These are phyloP conservation scores for Anisodus acutangulus DNA, from an alignment of 257 asterid genomes.

Conservation along the genomic window DNA sequence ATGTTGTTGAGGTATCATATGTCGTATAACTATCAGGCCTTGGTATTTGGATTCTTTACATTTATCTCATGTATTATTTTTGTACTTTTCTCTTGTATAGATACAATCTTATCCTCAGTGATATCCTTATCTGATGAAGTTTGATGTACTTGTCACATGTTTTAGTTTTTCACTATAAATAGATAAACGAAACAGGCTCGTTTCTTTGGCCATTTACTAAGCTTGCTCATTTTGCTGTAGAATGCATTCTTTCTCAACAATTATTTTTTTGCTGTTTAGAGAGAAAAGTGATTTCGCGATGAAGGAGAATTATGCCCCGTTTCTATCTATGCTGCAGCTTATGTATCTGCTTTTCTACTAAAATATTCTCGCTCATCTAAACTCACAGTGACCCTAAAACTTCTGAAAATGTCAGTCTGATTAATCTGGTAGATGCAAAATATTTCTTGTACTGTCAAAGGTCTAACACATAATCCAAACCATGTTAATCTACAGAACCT, in stretches of 20 bases:
- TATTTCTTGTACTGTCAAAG: not conserved
- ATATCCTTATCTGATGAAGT: not conserved
- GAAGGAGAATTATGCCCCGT: not conserved
- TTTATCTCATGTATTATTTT: not conserved
- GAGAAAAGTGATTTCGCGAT: not conserved
- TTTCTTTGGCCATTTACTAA: not conserved
- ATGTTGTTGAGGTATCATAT: not conserved
- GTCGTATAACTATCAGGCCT: not conserved
- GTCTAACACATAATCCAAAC: not conserved
- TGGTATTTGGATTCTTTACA: not conserved
- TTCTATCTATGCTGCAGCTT: not conserved
- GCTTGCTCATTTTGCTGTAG: not conserved
- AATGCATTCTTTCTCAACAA: not conserved
- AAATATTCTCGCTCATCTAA: not conserved
- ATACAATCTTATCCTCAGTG: not conserved
- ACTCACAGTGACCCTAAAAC: not conserved
- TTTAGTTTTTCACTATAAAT: not conserved
- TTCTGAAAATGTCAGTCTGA: not conserved
- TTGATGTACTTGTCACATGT: not conserved
- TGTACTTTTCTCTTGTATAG: not conserved
- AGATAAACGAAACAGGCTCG: not conserved
- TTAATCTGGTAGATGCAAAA: not conserved
- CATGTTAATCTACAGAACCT: not conserved
- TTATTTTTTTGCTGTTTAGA: not conserved
- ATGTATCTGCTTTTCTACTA: not conserved